These are phyloP conservation scores for Ichthyophthirius multifiliis DNA, from an alignment of 169 alveolate species.

Conservation along the genomic window DNA sequence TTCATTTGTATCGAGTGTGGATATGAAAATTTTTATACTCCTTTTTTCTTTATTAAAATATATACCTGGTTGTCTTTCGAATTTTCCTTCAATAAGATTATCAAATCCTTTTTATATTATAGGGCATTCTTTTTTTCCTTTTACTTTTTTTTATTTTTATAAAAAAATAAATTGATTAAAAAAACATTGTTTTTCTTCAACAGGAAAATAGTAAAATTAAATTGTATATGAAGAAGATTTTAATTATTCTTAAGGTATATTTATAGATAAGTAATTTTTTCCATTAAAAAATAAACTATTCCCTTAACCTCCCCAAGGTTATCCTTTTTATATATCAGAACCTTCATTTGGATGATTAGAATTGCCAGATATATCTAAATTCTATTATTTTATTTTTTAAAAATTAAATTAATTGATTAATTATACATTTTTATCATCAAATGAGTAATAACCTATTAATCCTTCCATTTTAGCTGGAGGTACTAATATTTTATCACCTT, in stretches of 20 bases:
- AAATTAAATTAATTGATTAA: neutral
- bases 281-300: neutral
- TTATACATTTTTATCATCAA: neutral
- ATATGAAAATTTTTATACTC: neutral
- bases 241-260: neutral
- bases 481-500: neutral
- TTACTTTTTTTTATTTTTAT: neutral
- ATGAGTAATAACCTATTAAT: neutral
- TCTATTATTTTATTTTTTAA: neutral
- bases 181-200: neutral
- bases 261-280: neutral
- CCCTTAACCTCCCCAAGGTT: neutral
- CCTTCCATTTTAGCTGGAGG: neutral
- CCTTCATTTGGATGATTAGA: neutral
- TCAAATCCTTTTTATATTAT: slow-evolving; percentile 26
- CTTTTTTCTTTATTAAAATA: slow-evolving; percentile 24
- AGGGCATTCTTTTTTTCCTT: slow-evolving; percentile 10
- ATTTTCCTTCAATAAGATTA: neutral
- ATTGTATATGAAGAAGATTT: neutral
- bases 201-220: neutral
- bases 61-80: slow-evolving; percentile 20
- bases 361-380: neutral
- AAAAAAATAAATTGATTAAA: too few relatives aligned
- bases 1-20: neutral
- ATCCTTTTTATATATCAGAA: neutral